phyloP scores from a whole-genome alignment of 2,329 filamentous ascomycete genomes.

The Phialemonium atrogriseum region DNA sequence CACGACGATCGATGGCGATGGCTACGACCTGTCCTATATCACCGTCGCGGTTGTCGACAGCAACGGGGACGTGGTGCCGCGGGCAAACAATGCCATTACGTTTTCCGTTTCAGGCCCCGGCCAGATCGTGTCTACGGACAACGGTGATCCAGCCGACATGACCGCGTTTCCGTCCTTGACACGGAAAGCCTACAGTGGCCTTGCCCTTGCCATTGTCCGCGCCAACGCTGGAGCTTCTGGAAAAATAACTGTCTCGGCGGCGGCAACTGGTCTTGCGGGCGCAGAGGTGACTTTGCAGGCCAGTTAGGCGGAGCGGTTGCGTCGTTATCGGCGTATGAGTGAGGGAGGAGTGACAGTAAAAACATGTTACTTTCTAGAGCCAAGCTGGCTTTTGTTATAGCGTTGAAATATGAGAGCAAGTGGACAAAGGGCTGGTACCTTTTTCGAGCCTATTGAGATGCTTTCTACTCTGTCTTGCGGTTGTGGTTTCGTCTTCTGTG shows the following conservation, averaged over 20 bases:
- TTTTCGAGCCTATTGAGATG: too few species aligned
- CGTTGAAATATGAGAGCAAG: too few species aligned
- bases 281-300: conserved; percentile 8
- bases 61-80: conserved; percentile 32
- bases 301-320: too few species aligned
- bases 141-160: conserved; percentile 38
- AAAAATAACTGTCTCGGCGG: conserved; percentile 11
- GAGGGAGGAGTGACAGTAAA: too few species aligned
- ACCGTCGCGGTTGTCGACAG: conserved; percentile 35
- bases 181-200: conserved; percentile 32
- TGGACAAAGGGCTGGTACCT: too few species aligned
- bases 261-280: conserved; percentile 8
- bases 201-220: conserved; percentile 30
- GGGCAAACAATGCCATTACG: conserved; percentile 30
- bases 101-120: conserved; percentile 35
- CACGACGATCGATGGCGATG: conserved; percentile 27
- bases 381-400: too few species aligned
- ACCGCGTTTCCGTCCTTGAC: conserved; percentile 29
- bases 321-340: too few species aligned
- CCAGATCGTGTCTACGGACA: conserved; percentile 41
- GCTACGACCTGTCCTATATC: conserved; percentile 37
- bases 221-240: conserved; percentile 16
- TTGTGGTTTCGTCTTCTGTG: too few species aligned
- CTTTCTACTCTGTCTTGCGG: too few species aligned
- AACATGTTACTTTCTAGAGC: too few species aligned